phyloP scores from a whole-genome alignment of 2,329 filamentous ascomycete species.

The Neodidymelliopsis sp. region DNA sequence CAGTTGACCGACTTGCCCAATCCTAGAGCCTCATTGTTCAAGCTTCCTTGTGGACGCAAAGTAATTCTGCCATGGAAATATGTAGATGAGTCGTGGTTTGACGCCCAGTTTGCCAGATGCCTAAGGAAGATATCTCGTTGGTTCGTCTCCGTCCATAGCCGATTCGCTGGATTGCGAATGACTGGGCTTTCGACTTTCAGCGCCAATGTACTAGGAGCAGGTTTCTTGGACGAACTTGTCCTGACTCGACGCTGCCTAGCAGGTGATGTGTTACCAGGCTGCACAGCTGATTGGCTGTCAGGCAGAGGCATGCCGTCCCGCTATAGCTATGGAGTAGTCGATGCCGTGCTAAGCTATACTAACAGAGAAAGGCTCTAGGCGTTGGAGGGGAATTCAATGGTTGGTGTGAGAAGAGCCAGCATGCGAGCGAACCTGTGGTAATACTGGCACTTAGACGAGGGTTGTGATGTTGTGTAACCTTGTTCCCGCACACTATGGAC shows the following conservation, averaged over 20 bases:
- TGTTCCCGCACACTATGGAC: background rate
- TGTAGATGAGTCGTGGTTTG: slow-evolving; percentile 37
- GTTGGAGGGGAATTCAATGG: background rate
- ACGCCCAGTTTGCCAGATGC: slow-evolving; percentile 37
- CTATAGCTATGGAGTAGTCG: background rate
- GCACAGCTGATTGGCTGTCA: background rate
- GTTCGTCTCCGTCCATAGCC: slow-evolving; percentile 25
- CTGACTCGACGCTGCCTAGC: background rate
- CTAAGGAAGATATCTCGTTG: slow-evolving; percentile 31
- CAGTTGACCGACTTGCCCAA: slow-evolving; percentile 40
- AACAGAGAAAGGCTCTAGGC: background rate
- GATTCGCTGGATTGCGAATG: slow-evolving; percentile 25
- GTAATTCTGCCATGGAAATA: slow-evolving; percentile 41
- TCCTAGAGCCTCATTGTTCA: slow-evolving; percentile 17
- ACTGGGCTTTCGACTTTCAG: slow-evolving; percentile 15
- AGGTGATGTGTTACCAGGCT: background rate
- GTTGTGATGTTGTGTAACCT: slow-evolving; percentile 5
- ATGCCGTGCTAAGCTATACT: background rate
- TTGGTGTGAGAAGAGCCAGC: slow-evolving; percentile 1
- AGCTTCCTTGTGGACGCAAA: slow-evolving; percentile 16
- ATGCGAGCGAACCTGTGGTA: slow-evolving; percentile 9
- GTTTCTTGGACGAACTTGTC: background rate
- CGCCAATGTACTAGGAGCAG: background rate
- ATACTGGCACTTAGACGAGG: background rate
- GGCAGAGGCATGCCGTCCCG: slow-evolving; percentile 1